phyloP scores from a whole-genome alignment of 192 early-diverging fungal genomes.

The Umbelopsis ramanniana region DNA sequence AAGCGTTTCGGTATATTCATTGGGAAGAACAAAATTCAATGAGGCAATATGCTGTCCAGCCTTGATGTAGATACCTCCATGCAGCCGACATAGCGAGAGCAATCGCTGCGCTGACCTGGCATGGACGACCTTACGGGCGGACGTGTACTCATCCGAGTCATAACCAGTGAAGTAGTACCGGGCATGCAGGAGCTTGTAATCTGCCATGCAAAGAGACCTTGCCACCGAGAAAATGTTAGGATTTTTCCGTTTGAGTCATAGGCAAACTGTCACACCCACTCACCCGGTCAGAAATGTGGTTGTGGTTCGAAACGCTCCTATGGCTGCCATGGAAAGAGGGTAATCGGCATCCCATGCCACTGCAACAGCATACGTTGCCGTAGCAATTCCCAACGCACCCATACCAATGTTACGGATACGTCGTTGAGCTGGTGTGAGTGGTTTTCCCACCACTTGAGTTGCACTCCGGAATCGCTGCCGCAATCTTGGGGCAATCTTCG shows the following conservation, averaged over 20 bases:
- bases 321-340: slow-evolving; percentile 10
- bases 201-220: slow-evolving; percentile 51
- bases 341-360: slow-evolving; percentile 18
- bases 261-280: not conserved
- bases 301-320: slow-evolving; percentile 21
- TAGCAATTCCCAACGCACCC: slow-evolving; percentile 11
- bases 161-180: slow-evolving; percentile 46
- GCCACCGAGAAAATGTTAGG: not conserved
- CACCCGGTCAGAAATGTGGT: slow-evolving; percentile 19
- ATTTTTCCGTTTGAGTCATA: too few relatives aligned
- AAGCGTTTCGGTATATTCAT: slow-evolving; percentile 87
- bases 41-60: slow-evolving; percentile 84
- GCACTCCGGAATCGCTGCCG: not conserved
- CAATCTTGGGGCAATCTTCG: not conserved
- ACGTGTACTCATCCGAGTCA: slow-evolving; percentile 50
- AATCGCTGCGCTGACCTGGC: slow-evolving; percentile 48
- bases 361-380: not conserved
- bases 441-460: slow-evolving; percentile 11
- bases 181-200: slow-evolving; percentile 55
- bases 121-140: slow-evolving; percentile 51
- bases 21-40: slow-evolving; percentile 82
- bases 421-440: slow-evolving; percentile 11
- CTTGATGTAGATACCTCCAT: slow-evolving; percentile 90
- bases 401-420: slow-evolving; percentile 7
- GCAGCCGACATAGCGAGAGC: slow-evolving; percentile 46